phyloP scores from a whole-genome alignment of 495 filamentous ascomycete genomes.

The Neurospora africana region DNA sequence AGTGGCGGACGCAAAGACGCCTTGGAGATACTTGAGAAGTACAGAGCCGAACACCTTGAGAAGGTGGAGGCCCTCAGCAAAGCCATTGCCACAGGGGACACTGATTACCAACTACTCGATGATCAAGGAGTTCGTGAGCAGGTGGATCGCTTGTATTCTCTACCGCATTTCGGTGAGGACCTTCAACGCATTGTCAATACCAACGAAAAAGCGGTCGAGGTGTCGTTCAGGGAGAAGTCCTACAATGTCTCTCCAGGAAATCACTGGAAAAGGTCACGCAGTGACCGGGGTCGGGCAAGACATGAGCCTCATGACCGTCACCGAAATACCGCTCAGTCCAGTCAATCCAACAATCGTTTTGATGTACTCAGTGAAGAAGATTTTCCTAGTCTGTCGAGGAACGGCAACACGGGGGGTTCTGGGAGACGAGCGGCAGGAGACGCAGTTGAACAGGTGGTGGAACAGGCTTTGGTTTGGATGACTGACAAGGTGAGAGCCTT shows the following conservation, averaged over 20 bases:
- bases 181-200: background rate
- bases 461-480: too few species aligned
- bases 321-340: too few species aligned
- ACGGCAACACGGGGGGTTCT: too few species aligned
- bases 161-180: constrained; percentile 2
- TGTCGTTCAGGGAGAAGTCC: constrained; percentile 1
- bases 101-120: background rate
- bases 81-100: constrained; percentile 2
- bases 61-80: background rate
- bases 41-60: constrained; percentile 1
- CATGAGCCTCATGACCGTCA: too few species aligned
- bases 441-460: too few species aligned
- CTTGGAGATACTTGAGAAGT: constrained; percentile 4
- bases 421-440: too few species aligned
- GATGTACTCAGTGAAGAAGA: too few species aligned
- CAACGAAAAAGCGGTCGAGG: constrained; percentile 4
- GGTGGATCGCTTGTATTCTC: background rate
- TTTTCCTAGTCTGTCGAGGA: too few species aligned
- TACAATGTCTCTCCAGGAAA: background rate
- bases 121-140: background rate
- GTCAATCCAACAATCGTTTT: too few species aligned
- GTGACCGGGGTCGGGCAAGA: too few species aligned
- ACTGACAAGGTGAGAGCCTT: too few species aligned
- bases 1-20: background rate
- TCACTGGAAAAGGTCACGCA: background rate